Evolutionary conservation across 2,329 filamentous ascomycete species (phyloP).

Genomic region (Alternaria longipes): DNA sequence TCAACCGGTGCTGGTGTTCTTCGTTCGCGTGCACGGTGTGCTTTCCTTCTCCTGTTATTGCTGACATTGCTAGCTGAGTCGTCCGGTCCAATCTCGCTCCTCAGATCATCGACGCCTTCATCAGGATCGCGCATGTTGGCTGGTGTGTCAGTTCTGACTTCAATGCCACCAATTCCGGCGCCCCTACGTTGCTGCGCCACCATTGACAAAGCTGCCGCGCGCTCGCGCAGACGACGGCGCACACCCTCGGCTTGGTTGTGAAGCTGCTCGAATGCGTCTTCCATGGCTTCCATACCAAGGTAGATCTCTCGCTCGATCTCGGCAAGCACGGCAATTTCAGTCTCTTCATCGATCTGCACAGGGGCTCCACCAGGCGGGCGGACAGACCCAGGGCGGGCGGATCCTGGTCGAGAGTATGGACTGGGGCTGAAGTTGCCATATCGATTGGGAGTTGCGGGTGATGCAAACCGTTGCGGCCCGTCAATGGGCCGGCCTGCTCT

Average conservation of each 20-base stretch:
- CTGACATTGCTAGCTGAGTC: constrained; percentile 84
- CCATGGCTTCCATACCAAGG: constrained; percentile 89
- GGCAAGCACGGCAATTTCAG: constrained; percentile 86
- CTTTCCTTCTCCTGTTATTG: constrained; percentile 72
- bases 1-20: constrained; percentile 76
- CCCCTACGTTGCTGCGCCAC: constrained; percentile 66
- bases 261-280: constrained; percentile 93
- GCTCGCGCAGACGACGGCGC: constrained; percentile 79
- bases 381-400: constrained; percentile 34
- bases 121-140: constrained; percentile 47
- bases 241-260: constrained; percentile 85
- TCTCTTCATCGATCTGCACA: constrained; percentile 92
- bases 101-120: constrained; percentile 52
- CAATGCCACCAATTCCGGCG: constrained; percentile 53
- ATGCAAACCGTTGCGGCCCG: constrained; percentile 45
- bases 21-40: constrained; percentile 73
- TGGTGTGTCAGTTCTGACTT: constrained; percentile 61
- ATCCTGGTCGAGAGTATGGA: constrained; percentile 31
- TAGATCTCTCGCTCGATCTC: constrained; percentile 95
- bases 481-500: constrained; percentile 55
- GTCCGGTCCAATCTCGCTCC: constrained; percentile 72
- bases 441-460: constrained; percentile 64
- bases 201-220: constrained; percentile 79
- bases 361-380: constrained; percentile 63
- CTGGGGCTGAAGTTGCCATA: constrained; percentile 48